phyloP scores from a whole-genome alignment of 2,329 filamentous ascomycete species.

The Knufia petricola region DNA sequence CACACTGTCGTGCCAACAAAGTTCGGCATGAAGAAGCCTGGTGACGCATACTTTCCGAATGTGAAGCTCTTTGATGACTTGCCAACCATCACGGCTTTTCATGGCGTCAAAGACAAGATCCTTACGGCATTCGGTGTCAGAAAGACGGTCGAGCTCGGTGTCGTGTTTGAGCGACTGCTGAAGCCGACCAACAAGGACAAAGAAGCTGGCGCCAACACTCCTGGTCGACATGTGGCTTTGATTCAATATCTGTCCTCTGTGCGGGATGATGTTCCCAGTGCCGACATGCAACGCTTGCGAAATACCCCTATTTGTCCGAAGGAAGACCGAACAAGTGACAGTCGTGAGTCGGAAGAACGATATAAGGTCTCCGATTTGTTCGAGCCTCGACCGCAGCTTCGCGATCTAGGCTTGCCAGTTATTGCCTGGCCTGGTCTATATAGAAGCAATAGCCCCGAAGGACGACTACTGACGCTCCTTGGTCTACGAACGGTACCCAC shows the following conservation, averaged over 20 bases:
- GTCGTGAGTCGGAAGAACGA: conserved; percentile 40
- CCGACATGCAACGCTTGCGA: conserved; percentile 69
- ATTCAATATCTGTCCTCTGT: conserved; percentile 93
- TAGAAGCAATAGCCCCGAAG: conserved; percentile 58
- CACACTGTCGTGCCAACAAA: conserved; percentile 81
- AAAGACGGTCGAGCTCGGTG: conserved; percentile 88
- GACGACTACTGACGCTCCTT: conserved; percentile 59
- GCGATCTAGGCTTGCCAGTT: conserved; percentile 62
- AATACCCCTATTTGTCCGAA: conserved; percentile 74
- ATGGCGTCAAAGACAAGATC: conserved; percentile 83
- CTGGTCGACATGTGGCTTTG: conserved; percentile 88
- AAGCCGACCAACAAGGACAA: conserved; percentile 36
- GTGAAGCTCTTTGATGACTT: conserved; percentile 93
- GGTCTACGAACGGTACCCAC: conserved; percentile 65
- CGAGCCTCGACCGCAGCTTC: conserved; percentile 63
- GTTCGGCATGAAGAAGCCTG: conserved; percentile 73
- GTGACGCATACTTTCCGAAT: conserved; percentile 82
- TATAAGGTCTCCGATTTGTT: conserved; percentile 73
- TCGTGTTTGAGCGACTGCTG: conserved; percentile 81
- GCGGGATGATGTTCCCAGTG: conserved; percentile 71
- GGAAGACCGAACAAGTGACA: conserved; percentile 49
- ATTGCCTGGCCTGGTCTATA: conserved; percentile 74
- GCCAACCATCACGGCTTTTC: conserved; percentile 65
- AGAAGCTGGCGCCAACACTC: conserved; percentile 28
- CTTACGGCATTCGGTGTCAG: conserved; percentile 73